Percentiles rank a stretch among this genome's conserved stretches.
phyloP scores from a whole-genome alignment of 2,329 filamentous ascomycete genomes.

The Dryadomyces quercivorus region DNA sequence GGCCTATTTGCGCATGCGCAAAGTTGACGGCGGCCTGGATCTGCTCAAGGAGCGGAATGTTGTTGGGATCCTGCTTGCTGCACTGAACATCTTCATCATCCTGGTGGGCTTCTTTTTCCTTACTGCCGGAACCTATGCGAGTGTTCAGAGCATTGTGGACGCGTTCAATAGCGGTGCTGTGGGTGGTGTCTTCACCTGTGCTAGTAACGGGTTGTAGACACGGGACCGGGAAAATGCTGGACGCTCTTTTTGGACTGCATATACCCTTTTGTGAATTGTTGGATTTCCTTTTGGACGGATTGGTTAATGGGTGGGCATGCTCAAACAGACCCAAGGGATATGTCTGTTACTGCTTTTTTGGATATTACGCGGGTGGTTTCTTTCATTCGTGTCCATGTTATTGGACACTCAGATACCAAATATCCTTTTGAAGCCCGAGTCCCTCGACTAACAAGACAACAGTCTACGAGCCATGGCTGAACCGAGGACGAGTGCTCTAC shows the following conservation, averaged over 20 bases:
- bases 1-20: slow-evolving; percentile 66
- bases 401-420: neutral
- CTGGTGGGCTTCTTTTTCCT: slow-evolving; percentile 69
- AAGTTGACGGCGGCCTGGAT: slow-evolving; percentile 44
- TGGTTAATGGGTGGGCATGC: no score
- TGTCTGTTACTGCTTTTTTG: neutral
- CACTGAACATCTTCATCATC: slow-evolving; percentile 63
- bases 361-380: neutral
- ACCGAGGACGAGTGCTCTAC: no score
- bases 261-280: neutral
- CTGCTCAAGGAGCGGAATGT: slow-evolving; percentile 41
- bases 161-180: slow-evolving; percentile 55
- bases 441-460: neutral
- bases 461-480: no score
- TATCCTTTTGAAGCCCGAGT: neutral
- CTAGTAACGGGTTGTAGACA: slow-evolving; percentile 47
- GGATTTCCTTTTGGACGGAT: neutral
- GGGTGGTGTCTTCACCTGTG: slow-evolving; percentile 63
- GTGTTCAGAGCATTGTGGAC: slow-evolving; percentile 61
- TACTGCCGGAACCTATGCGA: slow-evolving; percentile 68
- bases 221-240: no score
- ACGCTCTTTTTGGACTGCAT: neutral
- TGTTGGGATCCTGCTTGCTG: slow-evolving; percentile 38
- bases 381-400: neutral
- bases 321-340: no score